Base-by-base conservation (phyloP, 345 rosid genomes). In the Populus euphratica region DNA sequence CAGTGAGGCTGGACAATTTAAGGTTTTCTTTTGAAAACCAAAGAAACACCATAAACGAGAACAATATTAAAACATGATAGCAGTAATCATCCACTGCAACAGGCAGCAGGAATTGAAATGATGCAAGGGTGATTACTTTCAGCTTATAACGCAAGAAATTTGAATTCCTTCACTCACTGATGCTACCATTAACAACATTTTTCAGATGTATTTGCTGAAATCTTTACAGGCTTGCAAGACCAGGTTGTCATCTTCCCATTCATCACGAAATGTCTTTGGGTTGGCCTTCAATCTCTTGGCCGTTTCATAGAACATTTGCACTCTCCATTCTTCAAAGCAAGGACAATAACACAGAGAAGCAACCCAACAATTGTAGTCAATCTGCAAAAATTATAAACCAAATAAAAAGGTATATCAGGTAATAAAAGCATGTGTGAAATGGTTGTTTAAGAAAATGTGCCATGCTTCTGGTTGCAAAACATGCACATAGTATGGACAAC, bases 311-410 rank as follows among this genome's bases (percentile, higher is more conserved):
- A 77, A 88, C 90, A 90, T 88, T 43, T 78, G 70, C 74, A 80
- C 78, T 83, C 89, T 86, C 97, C 97, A 89, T 29, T 80, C 88
- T 35, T 88, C 91, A 8, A 81, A 47, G 38, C 76, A 80, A 35
- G 65, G 73, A 52, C 77, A 75, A 4, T 85, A 83, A 52, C 84
- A 77, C 72, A 84, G 89, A 10, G 73, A 83, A 62, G 88, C 93
- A 39, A 92, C 87, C 94, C 94, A 89, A 75, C 78, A 64, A 27
- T 78, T 81, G 76, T 92, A 92, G 38, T 90, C 89, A 64, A 84
- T 83, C 93, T 92, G 87, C 52, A 75, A 73, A 41, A 77, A 27
- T 29, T 5, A 29, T 18, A 25, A 25, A 43, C 36, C 5, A 66
- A 29, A 66, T 13, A 66, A 66, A 11, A 29, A 35, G 18, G 35